phyloP scores from a whole-genome alignment of 352 stramenopile species.

The Pseudoperonospora humuli region DNA sequence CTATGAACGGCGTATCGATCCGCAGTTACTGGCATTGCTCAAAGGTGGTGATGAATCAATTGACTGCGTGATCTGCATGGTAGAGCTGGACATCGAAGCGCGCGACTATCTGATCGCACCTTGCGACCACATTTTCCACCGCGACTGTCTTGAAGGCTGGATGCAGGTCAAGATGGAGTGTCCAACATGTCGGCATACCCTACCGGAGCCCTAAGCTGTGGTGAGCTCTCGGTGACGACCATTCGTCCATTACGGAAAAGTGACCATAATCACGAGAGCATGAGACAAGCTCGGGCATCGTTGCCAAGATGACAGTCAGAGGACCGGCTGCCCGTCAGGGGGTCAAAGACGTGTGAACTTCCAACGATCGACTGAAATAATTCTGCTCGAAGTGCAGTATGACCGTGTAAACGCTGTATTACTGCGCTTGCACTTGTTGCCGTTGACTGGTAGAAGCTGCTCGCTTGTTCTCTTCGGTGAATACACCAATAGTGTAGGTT shows the following conservation, averaged over 20 bases:
- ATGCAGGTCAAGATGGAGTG: constrained; percentile 98
- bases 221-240: constrained; percentile 10
- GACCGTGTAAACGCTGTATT: constrained; percentile 3
- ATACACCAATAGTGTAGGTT: constrained; percentile 22
- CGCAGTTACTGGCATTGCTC: constrained; percentile 58
- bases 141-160: constrained; percentile 91
- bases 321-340: constrained; percentile 6
- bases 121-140: constrained; percentile 96
- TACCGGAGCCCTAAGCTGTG: constrained; percentile 74
- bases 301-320: constrained; percentile 2
- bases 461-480: constrained; percentile 3
- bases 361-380: constrained; percentile 8
- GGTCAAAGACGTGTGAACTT: constrained; percentile 8
- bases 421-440: constrained; percentile 6
- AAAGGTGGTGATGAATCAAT: constrained; percentile 59
- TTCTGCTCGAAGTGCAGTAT: background rate
- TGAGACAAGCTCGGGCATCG: background rate
- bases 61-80: constrained; percentile 86
- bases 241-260: constrained; percentile 11
- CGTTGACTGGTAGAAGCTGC: background rate
- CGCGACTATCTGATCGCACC: constrained; percentile 94
- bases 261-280: constrained; percentile 11
- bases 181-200: constrained; percentile 87
- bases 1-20: constrained; percentile 87
- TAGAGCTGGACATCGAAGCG: constrained; percentile 66